Evolutionary conservation across 331 rosid species (phyloP), one percentile per base, ranked within the genome.

Genomic region (Pyrus hybrid): DNA sequence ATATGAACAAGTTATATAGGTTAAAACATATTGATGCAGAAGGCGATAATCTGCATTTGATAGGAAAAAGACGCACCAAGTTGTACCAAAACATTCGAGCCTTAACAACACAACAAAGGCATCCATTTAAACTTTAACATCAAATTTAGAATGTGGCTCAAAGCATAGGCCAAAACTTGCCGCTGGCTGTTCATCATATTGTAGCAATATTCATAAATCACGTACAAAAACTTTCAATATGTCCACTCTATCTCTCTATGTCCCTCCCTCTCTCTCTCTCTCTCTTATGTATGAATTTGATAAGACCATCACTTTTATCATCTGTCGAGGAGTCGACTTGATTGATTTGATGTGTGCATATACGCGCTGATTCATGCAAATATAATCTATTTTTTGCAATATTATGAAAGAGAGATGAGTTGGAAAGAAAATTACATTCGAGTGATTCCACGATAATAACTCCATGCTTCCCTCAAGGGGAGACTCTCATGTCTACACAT

Each of bases 11-110:
- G 41, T 73, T 73, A 51, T 51, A 51, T 17, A 63, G 20, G 79
- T 49, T 82, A 82, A 82, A 41, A 82, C 68, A 74, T 65, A 82
- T 73, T 77, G 13, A 82, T 77, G 70, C 60, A 73, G 77, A 77
- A 77, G 56, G 45, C 73, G 80, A 82, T 82, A 66, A 74, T 66
- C 76, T 77, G 76, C 68, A 82, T 78, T 82, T 82, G 82, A 82
- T 77, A 41, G 80, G 77, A 82, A 82, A 73, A 77, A 68, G 85
- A 82, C 85, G 68, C 64, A 68, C n/a, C 33, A 47, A 29, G 78
- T 32, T 47, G 81, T 47, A 76, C 84, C 86, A 80, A 79, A 83
- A 72, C 80, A 73, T 80, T 79, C 79, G 76, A 83, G 11, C 84
- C 67, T 79, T 56, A 72, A 70, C 81, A 79, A 79, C 81, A 83